Evolutionary conservation across 2,329 filamentous ascomycete genomes (phyloP).

Genomic region (Neurospora sp.): DNA sequence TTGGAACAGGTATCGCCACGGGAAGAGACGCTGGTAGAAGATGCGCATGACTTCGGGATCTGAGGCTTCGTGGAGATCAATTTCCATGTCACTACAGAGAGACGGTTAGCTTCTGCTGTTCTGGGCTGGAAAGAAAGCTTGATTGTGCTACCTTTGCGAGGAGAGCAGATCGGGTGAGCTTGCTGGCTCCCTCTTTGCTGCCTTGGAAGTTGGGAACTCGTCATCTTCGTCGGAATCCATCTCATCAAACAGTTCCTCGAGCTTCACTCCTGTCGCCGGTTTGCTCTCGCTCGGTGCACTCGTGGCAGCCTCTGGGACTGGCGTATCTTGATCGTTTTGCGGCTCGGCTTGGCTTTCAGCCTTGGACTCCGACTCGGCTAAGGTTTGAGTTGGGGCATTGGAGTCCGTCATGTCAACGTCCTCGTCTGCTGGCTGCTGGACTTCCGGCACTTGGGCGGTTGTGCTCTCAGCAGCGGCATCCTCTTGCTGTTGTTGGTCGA

Average conservation of each 20-base stretch:
- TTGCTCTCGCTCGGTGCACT: constrained; percentile 25
- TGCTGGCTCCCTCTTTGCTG: constrained; percentile 21
- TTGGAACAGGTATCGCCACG: constrained; percentile 89
- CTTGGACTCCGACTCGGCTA: neutral
- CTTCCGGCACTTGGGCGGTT: neutral
- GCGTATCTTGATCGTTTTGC: constrained; percentile 18
- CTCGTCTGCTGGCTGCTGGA: constrained; percentile 4
- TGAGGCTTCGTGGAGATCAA: constrained; percentile 36
- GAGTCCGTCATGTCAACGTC: constrained; percentile 13
- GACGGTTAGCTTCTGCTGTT: neutral
- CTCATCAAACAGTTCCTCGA: constrained; percentile 51
- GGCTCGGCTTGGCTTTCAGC: constrained; percentile 4
- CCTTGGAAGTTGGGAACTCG: constrained; percentile 45
- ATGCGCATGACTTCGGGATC: constrained; percentile 78
- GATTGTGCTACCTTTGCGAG: constrained; percentile 23
- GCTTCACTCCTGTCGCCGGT: constrained; percentile 34
- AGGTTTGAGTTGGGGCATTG: neutral
- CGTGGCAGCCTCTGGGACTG: constrained; percentile 15
- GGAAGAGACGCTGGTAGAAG: constrained; percentile 93
- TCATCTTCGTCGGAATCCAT: constrained; percentile 45
- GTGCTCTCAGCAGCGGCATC: neutral
- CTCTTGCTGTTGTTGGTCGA: neutral
- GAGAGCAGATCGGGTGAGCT: constrained; percentile 34
- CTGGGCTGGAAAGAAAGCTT: neutral
- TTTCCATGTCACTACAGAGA: neutral